Percentiles rank a stretch among this genome's conserved stretches.
Evolutionary conservation across 148 eudicot species (phyloP).

Genomic region (Cornus suecica): DNA sequence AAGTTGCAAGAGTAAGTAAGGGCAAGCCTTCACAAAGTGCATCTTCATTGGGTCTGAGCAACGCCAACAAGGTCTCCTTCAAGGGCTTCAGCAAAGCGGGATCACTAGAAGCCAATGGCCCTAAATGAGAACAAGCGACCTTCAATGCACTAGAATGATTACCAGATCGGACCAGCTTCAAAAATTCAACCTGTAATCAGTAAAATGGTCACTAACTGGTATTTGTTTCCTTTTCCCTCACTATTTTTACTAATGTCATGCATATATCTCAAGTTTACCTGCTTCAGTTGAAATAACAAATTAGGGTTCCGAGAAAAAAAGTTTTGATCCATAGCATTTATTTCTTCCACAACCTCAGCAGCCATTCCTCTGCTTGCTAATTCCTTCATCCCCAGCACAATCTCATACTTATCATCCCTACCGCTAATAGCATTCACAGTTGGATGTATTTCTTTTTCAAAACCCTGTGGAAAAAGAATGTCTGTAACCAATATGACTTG

Average conservation of each 20-base stretch:
- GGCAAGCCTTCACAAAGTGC: conserved; percentile 49
- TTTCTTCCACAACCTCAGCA: conserved; percentile 80
- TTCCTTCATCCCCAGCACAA: conserved; percentile 73
- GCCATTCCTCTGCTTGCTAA: conserved; percentile 85
- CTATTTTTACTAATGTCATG: background rate
- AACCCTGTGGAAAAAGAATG: conserved; percentile 29
- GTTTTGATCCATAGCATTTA: conserved; percentile 64
- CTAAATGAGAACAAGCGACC: conserved; percentile 81
- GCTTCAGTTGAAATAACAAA: conserved; percentile 87
- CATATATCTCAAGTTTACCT: conserved; percentile 37
- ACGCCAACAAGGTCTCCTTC: conserved; percentile 75
- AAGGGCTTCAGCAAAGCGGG: conserved; percentile 71
- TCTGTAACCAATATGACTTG: background rate
- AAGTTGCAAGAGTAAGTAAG: conserved; percentile 68
- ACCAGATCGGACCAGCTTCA: conserved; percentile 81
- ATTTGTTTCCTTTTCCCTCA: background rate
- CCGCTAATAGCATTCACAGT: conserved; percentile 22
- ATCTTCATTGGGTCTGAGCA: conserved; percentile 65
- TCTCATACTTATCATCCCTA: conserved; percentile 53
- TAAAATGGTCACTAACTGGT: conserved; percentile 7
- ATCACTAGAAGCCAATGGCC: conserved; percentile 77
- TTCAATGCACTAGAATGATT: conserved; percentile 68
- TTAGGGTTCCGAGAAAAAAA: conserved; percentile 60
- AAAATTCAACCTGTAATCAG: conserved; percentile 76
- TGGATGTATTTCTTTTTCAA: conserved; percentile 28